A percentile compares a stretch with the other conserved stretches of the same genome.
phyloP scores from a whole-genome alignment of 208 protist species.

The Crithidia acanthocephali region DNA sequence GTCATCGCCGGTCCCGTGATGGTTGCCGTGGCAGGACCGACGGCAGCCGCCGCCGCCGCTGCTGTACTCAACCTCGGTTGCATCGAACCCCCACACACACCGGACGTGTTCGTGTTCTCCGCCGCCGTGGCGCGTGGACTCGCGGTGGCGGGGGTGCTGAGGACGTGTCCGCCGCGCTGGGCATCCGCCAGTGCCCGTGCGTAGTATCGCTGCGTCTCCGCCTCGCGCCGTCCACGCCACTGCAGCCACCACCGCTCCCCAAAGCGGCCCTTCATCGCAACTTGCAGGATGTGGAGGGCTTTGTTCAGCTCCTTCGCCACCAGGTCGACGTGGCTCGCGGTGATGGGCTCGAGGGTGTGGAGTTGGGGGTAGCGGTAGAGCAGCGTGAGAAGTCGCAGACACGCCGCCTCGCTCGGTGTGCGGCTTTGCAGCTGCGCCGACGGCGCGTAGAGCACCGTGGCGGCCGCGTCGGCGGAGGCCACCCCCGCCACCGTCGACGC shows the following conservation, averaged over 20 bases:
- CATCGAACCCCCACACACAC: too few species aligned
- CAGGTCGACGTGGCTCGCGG: conserved; percentile 24
- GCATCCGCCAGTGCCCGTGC: conserved; percentile 37
- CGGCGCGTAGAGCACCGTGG: conserved; percentile 22
- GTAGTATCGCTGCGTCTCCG: conserved; percentile 43
- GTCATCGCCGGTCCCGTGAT: neutral
- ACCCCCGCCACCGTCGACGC: too few species aligned
- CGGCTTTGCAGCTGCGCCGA: conserved; percentile 20
- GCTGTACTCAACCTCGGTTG: neutral
- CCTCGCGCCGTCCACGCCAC: conserved; percentile 28
- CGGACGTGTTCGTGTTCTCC: too few species aligned
- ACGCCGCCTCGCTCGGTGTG: conserved; percentile 22
- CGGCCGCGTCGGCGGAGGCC: neutral
- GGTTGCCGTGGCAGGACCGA: too few species aligned
- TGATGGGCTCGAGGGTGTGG: conserved; percentile 41
- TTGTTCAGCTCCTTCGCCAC: conserved; percentile 61
- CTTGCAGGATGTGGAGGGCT: conserved; percentile 44
- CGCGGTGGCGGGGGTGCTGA: neutral
- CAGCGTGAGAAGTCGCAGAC: conserved; percentile 38
- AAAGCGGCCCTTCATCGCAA: conserved; percentile 30
- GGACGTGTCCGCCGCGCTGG: conserved; percentile 18
- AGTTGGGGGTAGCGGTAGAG: conserved; percentile 39
- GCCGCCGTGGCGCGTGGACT: neutral
- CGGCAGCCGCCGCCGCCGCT: neutral
- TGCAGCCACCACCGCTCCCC: conserved; percentile 32